Percentiles rank a stretch among this genome's conserved stretches.
Conservation (phyloP, 169 alveolate species). For the Babesia bovis region DNA sequence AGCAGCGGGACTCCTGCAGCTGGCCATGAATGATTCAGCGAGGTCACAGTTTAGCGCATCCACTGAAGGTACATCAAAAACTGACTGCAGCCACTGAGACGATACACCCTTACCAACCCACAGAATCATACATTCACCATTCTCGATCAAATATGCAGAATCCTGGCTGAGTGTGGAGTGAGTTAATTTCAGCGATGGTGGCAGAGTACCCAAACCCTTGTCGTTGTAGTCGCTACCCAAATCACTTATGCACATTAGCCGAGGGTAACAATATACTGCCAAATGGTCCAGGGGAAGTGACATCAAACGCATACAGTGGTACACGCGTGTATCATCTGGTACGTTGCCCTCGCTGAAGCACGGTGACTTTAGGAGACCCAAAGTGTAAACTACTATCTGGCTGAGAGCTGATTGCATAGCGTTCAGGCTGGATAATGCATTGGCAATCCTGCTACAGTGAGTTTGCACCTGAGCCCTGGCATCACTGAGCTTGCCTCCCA, state of each 20-base stretch:
- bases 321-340: constrained; percentile 77
- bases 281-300: constrained; percentile 76
- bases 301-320: constrained; percentile 78
- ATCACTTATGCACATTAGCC: constrained; percentile 77
- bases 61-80: constrained; percentile 78
- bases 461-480: constrained; percentile 81
- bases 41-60: constrained; percentile 80
- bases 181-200: constrained; percentile 74
- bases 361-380: constrained; percentile 81
- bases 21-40: constrained; percentile 77
- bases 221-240: constrained; percentile 40
- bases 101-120: constrained; percentile 87
- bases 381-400: constrained; percentile 68
- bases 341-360: constrained; percentile 81
- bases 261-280: constrained; percentile 81
- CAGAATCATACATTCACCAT: constrained; percentile 84
- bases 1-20: constrained; percentile 71
- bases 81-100: constrained; percentile 79
- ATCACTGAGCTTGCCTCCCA: constrained; percentile 80
- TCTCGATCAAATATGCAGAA: constrained; percentile 84
- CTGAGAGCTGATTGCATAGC: constrained; percentile 60
- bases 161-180: constrained; percentile 82
- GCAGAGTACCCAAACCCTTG: constrained; percentile 43
- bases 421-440: constrained; percentile 53
- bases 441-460: constrained; percentile 61